phyloP scores from a whole-genome alignment of 2,329 filamentous ascomycete genomes.

The Byssoonygena ceratinophila region DNA sequence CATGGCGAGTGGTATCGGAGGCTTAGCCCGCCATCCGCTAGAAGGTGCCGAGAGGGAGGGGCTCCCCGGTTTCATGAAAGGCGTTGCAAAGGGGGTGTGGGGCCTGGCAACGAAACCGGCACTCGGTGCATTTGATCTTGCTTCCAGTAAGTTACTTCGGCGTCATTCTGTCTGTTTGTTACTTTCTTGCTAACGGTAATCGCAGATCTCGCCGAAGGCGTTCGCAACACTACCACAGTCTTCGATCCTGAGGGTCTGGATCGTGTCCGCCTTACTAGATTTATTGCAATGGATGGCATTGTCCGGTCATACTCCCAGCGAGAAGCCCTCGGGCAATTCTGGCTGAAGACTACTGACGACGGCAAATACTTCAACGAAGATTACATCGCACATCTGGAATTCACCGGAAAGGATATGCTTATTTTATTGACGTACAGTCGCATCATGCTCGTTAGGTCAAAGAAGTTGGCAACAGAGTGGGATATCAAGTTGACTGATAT shows the following conservation, averaged over 20 bases:
- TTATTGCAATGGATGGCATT: slow-evolving; percentile 84
- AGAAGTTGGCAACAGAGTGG: slow-evolving; percentile 83
- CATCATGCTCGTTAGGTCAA: slow-evolving; percentile 81
- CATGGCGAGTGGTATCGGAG: slow-evolving; percentile 85
- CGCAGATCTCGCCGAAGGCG: slow-evolving; percentile 76
- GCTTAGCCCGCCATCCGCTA: slow-evolving; percentile 82
- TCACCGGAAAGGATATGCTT: slow-evolving; percentile 77
- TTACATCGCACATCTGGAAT: slow-evolving; percentile 92
- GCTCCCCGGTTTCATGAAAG: slow-evolving; percentile 89
- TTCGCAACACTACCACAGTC: slow-evolving; percentile 96
- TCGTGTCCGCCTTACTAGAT: slow-evolving; percentile 82
- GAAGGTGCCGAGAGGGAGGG: slow-evolving; percentile 96
- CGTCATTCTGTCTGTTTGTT: neutral
- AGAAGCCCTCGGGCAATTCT: slow-evolving; percentile 92
- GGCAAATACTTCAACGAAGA: slow-evolving; percentile 96
- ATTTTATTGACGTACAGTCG: slow-evolving; percentile 79
- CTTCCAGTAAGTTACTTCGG: slow-evolving; percentile 51
- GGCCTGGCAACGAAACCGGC: slow-evolving; percentile 95
- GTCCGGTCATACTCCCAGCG: slow-evolving; percentile 90
- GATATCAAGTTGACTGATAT: slow-evolving; percentile 92
- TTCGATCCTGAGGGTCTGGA: slow-evolving; percentile 93
- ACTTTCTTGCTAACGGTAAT: slow-evolving; percentile 12
- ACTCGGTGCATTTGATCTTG: slow-evolving; percentile 91
- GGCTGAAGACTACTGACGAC: slow-evolving; percentile 96
- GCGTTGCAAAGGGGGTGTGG: slow-evolving; percentile 86